A percentile compares a stretch with the other conserved stretches of the same genome.
These are phyloP conservation scores for Talaromyces thailandensis DNA, from an alignment of 495 filamentous ascomycete genomes.

Conservation along the genomic window DNA sequence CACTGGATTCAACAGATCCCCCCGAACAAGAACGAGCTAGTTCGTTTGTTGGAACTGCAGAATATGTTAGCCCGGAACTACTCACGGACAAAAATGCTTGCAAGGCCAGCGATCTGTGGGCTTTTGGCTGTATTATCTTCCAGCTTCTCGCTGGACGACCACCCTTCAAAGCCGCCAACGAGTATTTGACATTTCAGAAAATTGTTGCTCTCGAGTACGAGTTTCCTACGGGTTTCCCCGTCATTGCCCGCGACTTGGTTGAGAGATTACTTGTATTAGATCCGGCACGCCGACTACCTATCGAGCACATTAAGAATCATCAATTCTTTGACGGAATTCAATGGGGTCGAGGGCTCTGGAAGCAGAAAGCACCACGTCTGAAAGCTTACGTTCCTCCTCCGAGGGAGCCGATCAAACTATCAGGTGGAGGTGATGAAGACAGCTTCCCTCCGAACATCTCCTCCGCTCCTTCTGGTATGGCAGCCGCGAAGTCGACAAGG, in stretches of 20 bases:
- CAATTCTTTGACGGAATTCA: conserved; percentile 88
- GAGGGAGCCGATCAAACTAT: conserved; percentile 76
- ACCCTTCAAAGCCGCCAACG: conserved; percentile 95
- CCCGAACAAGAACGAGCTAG: conserved; percentile 66
- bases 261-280: conserved; percentile 89
- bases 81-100: conserved; percentile 93
- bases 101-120: conserved; percentile 97
- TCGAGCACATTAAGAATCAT: conserved; percentile 96
- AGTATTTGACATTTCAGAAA: conserved; percentile 97
- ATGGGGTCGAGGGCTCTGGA: conserved; percentile 85
- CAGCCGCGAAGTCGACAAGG: conserved; percentile 14
- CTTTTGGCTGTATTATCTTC: conserved; percentile 99
- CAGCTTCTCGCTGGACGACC: conserved; percentile 89
- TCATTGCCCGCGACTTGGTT: conserved; percentile 81
- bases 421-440: conserved; percentile 41
- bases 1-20: conserved; percentile 45
- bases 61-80: conserved; percentile 96
- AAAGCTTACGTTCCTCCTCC: conserved; percentile 77
- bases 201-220: conserved; percentile 91
- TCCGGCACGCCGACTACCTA: conserved; percentile 74
- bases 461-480: conserved; percentile 33
- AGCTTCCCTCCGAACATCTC: conserved; percentile 42
- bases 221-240: conserved; percentile 85
- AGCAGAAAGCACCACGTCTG: conserved; percentile 79
- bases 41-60: conserved; percentile 96